phyloP scores from a whole-genome alignment of 2,329 filamentous ascomycete species.

The Alternaria alternata region DNA sequence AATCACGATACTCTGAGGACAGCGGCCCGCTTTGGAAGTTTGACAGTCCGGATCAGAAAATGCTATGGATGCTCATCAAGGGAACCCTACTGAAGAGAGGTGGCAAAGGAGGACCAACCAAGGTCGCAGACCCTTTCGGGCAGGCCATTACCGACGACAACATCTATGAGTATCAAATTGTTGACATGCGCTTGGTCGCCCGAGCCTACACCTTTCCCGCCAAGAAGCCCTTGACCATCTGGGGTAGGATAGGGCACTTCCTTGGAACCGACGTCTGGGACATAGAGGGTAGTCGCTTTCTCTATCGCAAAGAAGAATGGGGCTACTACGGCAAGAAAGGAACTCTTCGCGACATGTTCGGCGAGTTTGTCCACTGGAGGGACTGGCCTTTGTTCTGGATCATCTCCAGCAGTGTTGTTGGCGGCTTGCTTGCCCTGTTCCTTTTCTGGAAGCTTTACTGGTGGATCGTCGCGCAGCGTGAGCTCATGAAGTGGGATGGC shows the following conservation, averaged over 20 bases:
- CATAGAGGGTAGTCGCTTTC: slow-evolving; percentile 32
- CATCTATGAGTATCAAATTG: slow-evolving; percentile 36
- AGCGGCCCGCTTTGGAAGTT: slow-evolving; percentile 28
- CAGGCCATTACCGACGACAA: slow-evolving; percentile 21
- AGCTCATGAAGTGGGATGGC: slow-evolving; percentile 44
- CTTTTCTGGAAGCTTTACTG: slow-evolving; percentile 29
- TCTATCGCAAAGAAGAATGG: slow-evolving; percentile 43
- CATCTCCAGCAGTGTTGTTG: slow-evolving; percentile 27
- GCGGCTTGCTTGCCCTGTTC: slow-evolving; percentile 28
- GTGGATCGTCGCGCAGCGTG: slow-evolving; percentile 33
- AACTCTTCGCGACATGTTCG: slow-evolving; percentile 36
- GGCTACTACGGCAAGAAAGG: slow-evolving; percentile 42
- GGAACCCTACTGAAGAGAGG: slow-evolving; percentile 25
- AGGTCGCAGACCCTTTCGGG: slow-evolving; percentile 31
- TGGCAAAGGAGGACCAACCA: slow-evolving; percentile 10
- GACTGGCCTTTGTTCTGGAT: slow-evolving; percentile 35
- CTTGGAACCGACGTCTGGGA: slow-evolving; percentile 41
- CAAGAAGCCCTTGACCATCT: slow-evolving; percentile 19
- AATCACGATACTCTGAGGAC: slow-evolving; percentile 14
- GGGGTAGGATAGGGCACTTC: slow-evolving; percentile 32
- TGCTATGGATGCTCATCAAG: slow-evolving; percentile 37
- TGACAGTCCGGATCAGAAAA: slow-evolving; percentile 33
- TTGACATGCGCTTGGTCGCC: slow-evolving; percentile 32
- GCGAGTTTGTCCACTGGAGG: slow-evolving; percentile 37
- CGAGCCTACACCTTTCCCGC: slow-evolving; percentile 32